Percentiles rank a stretch among this genome's conserved stretches.
Evolutionary conservation across 1,284 basidiomycete genomes (phyloP).

Genomic region (Amylostereum chailletii): DNA sequence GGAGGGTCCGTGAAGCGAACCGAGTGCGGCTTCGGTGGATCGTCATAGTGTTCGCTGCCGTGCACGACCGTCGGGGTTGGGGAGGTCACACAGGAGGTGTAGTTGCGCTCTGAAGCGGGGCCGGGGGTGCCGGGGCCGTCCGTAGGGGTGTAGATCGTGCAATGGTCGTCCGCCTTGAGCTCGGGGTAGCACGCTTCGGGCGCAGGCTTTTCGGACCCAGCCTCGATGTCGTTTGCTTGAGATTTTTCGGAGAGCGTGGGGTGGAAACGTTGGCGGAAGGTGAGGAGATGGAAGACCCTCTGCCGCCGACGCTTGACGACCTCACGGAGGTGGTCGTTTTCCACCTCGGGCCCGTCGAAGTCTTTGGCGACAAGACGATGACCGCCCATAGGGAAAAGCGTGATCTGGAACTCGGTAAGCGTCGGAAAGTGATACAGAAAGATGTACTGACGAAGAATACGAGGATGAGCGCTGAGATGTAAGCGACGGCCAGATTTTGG

Average conservation of each 20-base stretch:
- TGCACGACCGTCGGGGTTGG: not conserved
- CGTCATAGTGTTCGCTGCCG: not conserved
- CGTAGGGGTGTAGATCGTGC: not conserved
- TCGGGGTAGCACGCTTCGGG: too few relatives aligned
- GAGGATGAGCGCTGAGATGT: conserved; percentile 39
- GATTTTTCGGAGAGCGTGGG: too few relatives aligned
- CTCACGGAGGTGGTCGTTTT: conserved; percentile 42
- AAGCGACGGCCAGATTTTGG: conserved; percentile 54
- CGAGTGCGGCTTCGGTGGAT: not conserved
- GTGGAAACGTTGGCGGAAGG: not conserved
- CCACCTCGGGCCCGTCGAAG: conserved; percentile 53
- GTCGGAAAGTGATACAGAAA: not conserved
- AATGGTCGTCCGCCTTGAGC: too few relatives aligned
- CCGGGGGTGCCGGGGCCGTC: too few relatives aligned
- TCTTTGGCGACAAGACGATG: conserved; percentile 46
- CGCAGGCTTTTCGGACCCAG: too few relatives aligned
- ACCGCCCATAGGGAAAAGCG: conserved; percentile 55
- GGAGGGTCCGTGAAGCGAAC: conserved; percentile 1
- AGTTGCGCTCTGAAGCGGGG: conserved; percentile 13
- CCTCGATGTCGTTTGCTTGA: too few relatives aligned
- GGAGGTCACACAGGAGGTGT: conserved; percentile 17
- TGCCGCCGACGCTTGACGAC: conserved; percentile 22
- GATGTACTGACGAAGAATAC: conserved; percentile 30
- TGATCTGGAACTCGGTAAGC: conserved; percentile 30
- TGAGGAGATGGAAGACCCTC: not conserved